These are phyloP conservation scores for Desmodesmus armatus DNA, from an alignment of 139 green algal species.

Conservation along the genomic window DNA sequence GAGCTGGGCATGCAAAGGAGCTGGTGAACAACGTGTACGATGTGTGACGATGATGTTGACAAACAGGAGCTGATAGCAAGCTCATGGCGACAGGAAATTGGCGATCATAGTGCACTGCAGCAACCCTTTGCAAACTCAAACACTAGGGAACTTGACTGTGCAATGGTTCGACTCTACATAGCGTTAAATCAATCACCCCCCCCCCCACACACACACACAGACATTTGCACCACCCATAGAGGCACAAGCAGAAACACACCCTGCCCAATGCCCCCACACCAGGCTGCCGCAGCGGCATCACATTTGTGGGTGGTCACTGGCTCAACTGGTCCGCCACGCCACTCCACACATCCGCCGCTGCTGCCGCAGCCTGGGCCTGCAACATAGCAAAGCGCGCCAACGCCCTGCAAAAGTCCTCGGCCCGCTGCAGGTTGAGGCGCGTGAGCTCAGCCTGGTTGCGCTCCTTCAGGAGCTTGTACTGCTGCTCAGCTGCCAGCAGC, in stretches of 20 bases:
- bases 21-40: no score
- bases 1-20: no score
- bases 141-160: no score
- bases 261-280: neutral
- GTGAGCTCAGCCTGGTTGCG: slow-evolving; percentile 62
- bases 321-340: slow-evolving; percentile 5
- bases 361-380: slow-evolving; percentile 42
- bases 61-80: no score
- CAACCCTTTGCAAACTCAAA: no score
- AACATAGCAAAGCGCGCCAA: slow-evolving; percentile 20
- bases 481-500: slow-evolving; percentile 37
- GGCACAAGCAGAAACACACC: neutral
- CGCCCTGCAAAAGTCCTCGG: slow-evolving; percentile 47
- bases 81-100: no score
- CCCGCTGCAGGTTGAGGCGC: slow-evolving; percentile 43
- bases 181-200: no score
- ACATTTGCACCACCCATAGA: neutral
- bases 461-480: slow-evolving; percentile 50
- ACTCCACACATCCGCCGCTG: slow-evolving; percentile 40
- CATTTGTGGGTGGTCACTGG: neutral
- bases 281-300: neutral
- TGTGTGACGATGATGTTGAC: no score
- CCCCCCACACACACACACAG: neutral
- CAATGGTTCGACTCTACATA: no score
- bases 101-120: no score